Percentiles rank a stretch among this genome's conserved stretches.
Evolutionary conservation across 495 filamentous ascomycete species (phyloP).

Genomic region (Xeromyces bisporus): DNA sequence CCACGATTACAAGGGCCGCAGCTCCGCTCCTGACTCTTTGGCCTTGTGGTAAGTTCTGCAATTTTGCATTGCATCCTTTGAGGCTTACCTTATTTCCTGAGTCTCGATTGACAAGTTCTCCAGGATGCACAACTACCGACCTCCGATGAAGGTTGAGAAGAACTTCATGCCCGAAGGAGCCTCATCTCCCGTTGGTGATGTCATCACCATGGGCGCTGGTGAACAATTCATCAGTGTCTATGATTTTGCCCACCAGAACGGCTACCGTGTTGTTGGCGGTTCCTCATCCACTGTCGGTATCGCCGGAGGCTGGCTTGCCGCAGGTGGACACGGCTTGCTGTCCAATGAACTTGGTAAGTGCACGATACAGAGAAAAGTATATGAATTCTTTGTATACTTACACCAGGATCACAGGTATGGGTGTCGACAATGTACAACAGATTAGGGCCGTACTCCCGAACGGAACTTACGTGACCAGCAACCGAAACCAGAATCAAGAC

Average conservation of each 20-base stretch:
- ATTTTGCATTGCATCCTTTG: too few species aligned
- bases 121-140: slow-evolving; percentile 12
- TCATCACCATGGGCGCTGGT: slow-evolving; percentile 11
- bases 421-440: slow-evolving; percentile 16
- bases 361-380: slow-evolving; percentile 1
- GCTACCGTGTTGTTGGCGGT: slow-evolving; percentile 9
- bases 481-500: slow-evolving; percentile 29
- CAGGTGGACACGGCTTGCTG: slow-evolving; percentile 26
- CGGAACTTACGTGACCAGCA: slow-evolving; percentile 28
- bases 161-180: slow-evolving; percentile 5
- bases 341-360: slow-evolving; percentile 6
- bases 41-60: too few species aligned
- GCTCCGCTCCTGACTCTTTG: too few species aligned
- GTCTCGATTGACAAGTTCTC: slow-evolving; percentile 14
- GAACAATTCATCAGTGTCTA: slow-evolving; percentile 10
- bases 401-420: too few species aligned
- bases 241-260: slow-evolving; percentile 10
- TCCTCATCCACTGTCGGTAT: slow-evolving; percentile 7
- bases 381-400: slow-evolving; percentile 5
- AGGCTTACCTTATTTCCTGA: slow-evolving; percentile 22
- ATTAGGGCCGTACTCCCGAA: slow-evolving; percentile 30
- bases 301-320: slow-evolving; percentile 28
- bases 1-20: too few species aligned
- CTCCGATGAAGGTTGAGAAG: slow-evolving; percentile 6
- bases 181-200: slow-evolving; percentile 5